phyloP scores from a whole-genome alignment of 768 basidiomycete genomes.

The Trametes cinnabarina region DNA sequence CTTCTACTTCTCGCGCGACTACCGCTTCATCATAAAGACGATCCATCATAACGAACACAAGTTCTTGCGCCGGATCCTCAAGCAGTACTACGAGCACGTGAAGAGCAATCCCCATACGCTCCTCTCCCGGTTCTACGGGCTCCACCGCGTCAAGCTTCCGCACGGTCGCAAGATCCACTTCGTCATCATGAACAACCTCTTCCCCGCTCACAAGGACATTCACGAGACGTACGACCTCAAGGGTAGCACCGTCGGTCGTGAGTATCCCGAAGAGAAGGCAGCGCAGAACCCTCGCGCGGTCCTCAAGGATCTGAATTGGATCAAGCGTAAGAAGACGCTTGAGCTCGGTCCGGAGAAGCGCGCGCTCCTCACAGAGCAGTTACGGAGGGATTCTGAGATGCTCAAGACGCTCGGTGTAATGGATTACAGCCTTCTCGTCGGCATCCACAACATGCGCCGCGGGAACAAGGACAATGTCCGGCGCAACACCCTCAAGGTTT shows the following conservation, averaged over 20 bases:
- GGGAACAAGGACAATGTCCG: constrained; percentile 93
- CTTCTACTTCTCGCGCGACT: constrained; percentile 98
- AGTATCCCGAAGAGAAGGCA: constrained; percentile 82
- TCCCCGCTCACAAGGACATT: constrained; percentile 94
- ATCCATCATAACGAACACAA: constrained; percentile 94
- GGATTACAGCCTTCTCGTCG: constrained; percentile 95
- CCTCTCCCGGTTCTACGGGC: constrained; percentile 91
- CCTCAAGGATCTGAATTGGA: constrained; percentile 97
- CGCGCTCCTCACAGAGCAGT: constrained; percentile 86
- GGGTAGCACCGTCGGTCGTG: constrained; percentile 86
- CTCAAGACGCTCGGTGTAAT: constrained; percentile 83
- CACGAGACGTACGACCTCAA: constrained; percentile 99
- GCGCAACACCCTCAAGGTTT: constrained; percentile 87
- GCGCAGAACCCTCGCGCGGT: constrained; percentile 81
- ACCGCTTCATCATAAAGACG: constrained; percentile 99
- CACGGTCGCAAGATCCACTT: constrained; percentile 95
- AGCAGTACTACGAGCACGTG: constrained; percentile 81
- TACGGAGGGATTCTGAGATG: constrained; percentile 83
- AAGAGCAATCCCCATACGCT: constrained; percentile 91
- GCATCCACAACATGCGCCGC: constrained; percentile 86
- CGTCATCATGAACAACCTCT: constrained; percentile 99
- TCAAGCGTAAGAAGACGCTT: constrained; percentile 69
- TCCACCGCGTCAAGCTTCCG: constrained; percentile 96
- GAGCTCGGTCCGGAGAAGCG: constrained; percentile 97
- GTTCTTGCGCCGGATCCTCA: constrained; percentile 83